These are phyloP conservation scores for Echium plantagineum DNA, from an alignment of 257 asterid genomes.

Conservation along the genomic window DNA sequence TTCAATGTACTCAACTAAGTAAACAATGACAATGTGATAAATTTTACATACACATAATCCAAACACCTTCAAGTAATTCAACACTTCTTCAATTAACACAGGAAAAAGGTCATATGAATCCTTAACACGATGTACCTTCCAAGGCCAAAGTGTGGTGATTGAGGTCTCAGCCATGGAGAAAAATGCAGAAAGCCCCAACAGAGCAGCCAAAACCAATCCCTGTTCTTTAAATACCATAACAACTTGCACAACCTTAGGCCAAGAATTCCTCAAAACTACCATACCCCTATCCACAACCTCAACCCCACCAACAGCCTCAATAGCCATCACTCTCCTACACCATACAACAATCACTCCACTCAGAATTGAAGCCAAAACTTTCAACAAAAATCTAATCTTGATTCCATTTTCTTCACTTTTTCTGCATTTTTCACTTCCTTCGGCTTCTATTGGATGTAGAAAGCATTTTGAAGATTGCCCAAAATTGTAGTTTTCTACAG, in stretches of 20 bases:
- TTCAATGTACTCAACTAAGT: no score
- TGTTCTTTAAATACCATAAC: slow-evolving; percentile 71
- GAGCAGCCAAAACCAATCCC: slow-evolving; percentile 76
- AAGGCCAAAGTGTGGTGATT: slow-evolving; percentile 98
- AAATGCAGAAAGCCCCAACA: slow-evolving; percentile 87
- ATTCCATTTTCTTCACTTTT: slow-evolving; percentile 11
- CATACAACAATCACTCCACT: slow-evolving; percentile 42
- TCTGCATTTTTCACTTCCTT: not conserved
- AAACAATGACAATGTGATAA: not conserved
- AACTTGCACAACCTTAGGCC: slow-evolving; percentile 79
- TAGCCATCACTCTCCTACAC: slow-evolving; percentile 59
- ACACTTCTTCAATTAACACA: not conserved
- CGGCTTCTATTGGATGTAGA: slow-evolving; percentile 9
- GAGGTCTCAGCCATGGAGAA: slow-evolving; percentile 99
- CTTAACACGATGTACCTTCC: slow-evolving; percentile 55
- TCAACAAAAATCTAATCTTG: slow-evolving; percentile 6
- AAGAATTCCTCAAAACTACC: slow-evolving; percentile 48
- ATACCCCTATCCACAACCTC: slow-evolving; percentile 59
- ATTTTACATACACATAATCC: not conserved
- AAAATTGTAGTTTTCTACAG: slow-evolving; percentile 12
- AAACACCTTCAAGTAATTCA: not conserved
- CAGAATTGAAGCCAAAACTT: slow-evolving; percentile 28
- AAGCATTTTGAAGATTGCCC: slow-evolving; percentile 18
- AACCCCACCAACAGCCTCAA: slow-evolving; percentile 35
- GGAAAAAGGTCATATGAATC: not conserved